Percentiles rank a stretch among this genome's conserved stretches.
Conservation (phyloP, 208 protist species). For the Trypanosoma vivax region DNA sequence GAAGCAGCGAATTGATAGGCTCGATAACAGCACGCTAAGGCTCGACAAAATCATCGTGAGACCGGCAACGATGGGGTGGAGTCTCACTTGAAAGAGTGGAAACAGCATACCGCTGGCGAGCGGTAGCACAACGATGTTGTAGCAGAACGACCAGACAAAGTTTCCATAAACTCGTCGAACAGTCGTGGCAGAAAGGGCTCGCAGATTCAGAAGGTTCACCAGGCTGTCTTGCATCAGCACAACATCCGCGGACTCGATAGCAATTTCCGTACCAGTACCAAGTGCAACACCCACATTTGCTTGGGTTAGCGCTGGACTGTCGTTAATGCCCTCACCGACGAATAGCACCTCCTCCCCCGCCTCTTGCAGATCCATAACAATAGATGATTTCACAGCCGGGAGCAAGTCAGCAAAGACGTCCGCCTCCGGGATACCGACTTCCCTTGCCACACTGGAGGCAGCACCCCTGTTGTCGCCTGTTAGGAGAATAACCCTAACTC, state of each 20-base stretch:
- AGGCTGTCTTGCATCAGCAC: conserved; percentile 76
- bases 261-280: conserved; percentile 77
- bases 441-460: conserved; percentile 48
- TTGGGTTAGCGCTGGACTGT: conserved; percentile 80
- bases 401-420: conserved; percentile 78
- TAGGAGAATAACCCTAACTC: conserved; percentile 63
- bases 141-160: conserved; percentile 85
- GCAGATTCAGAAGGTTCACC: conserved; percentile 65
- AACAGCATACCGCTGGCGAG: conserved; percentile 72
- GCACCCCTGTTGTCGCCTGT: conserved; percentile 76
- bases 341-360: conserved; percentile 54
- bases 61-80: conserved; percentile 67
- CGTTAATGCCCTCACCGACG: conserved; percentile 90
- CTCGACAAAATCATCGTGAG: conserved; percentile 76
- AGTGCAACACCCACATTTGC: conserved; percentile 84
- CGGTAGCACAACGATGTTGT: conserved; percentile 85
- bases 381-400: conserved; percentile 72
- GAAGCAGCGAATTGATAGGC: conserved; percentile 72
- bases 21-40: conserved; percentile 70
- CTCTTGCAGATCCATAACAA: conserved; percentile 70
- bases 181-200: conserved; percentile 47
- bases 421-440: conserved; percentile 60
- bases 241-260: conserved; percentile 76
- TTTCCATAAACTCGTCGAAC: conserved; percentile 81
- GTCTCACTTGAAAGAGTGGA: conserved; percentile 50